Percentiles rank a stretch among this genome's conserved stretches.
Conservation (phyloP, 192 early-diverging fungal species). For the Coemansia sp. region DNA sequence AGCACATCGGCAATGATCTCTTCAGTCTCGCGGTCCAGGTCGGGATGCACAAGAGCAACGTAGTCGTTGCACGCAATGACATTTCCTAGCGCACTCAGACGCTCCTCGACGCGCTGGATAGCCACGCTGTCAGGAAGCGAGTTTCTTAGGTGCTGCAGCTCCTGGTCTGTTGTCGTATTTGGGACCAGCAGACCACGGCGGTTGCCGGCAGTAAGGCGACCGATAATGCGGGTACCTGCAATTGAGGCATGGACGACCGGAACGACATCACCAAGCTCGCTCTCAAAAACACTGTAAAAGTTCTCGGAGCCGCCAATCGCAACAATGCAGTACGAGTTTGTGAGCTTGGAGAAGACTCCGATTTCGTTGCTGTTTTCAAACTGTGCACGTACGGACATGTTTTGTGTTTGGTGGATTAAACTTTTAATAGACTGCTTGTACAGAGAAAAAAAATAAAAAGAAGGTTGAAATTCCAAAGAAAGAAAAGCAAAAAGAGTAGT, state of each 20-base stretch:
- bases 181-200: slow-evolving; percentile 93
- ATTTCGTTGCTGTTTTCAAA: slow-evolving; percentile 99
- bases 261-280: slow-evolving; percentile 92
- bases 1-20: slow-evolving; percentile 99
- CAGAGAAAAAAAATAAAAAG: slow-evolving; percentile 9
- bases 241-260: slow-evolving; percentile 97
- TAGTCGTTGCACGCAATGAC: slow-evolving; percentile 99
- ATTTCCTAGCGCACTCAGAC: slow-evolving; percentile 96
- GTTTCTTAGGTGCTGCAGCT: slow-evolving; percentile 96
- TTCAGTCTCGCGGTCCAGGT: slow-evolving; percentile 97
- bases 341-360: slow-evolving; percentile 96
- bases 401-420: slow-evolving; percentile 7
- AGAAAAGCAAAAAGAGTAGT: slow-evolving; percentile 4
- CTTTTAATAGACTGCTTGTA: not conserved
- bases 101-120: slow-evolving; percentile 97
- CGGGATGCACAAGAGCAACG: slow-evolving; percentile 97
- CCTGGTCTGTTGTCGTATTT: slow-evolving; percentile 94
- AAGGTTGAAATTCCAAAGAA: not conserved
- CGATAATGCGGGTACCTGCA: slow-evolving; percentile 95
- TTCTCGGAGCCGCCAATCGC: slow-evolving; percentile 98
- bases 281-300: slow-evolving; percentile 95
- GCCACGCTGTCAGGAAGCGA: slow-evolving; percentile 90
- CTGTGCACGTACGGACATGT: slow-evolving; percentile 72
- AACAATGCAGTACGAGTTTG: slow-evolving; percentile 97
- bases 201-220: slow-evolving; percentile 93